Evolutionary conservation across 345 rosid genomes (phyloP).

Genomic region (Eutrema heterophyllum): DNA sequence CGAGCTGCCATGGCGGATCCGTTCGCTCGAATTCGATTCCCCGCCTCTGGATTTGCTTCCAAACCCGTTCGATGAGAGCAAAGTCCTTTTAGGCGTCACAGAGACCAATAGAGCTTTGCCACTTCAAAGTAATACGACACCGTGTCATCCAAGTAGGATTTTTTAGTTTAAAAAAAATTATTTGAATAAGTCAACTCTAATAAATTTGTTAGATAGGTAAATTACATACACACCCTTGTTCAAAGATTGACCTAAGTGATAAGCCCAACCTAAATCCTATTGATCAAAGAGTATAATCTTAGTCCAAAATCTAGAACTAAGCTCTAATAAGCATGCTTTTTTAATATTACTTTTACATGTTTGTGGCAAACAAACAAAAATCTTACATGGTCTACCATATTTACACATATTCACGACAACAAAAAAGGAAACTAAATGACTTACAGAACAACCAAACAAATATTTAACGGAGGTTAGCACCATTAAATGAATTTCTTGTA

Average conservation of each 20-base stretch:
- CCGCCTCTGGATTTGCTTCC: constrained; percentile 17
- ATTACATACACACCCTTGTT: too few relatives aligned
- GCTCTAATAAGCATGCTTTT: too few relatives aligned
- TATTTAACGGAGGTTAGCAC: background rate
- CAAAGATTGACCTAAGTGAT: too few relatives aligned
- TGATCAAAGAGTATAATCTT: too few relatives aligned
- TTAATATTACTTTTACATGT: too few relatives aligned
- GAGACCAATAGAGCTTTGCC: background rate
- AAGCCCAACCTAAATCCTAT: too few relatives aligned
- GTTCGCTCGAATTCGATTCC: constrained; percentile 9
- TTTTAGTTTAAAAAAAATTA: too few relatives aligned
- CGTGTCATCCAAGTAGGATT: constrained; percentile 19
- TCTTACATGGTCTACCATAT: background rate
- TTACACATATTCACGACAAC: background rate
- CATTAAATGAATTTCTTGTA: background rate
- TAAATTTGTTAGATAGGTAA: too few relatives aligned
- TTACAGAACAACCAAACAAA: too few relatives aligned
- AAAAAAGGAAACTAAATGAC: too few relatives aligned
- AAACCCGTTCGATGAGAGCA: background rate
- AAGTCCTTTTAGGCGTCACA: constrained; percentile 6
- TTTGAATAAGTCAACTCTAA: background rate
- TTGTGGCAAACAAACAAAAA: too few relatives aligned
- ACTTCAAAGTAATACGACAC: background rate
- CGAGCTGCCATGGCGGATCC: constrained; percentile 72
- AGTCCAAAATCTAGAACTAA: too few relatives aligned